These are phyloP conservation scores for Suhomyces yuchorum DNA, from an alignment of 1,139 yeast species.

Conservation along the genomic window DNA sequence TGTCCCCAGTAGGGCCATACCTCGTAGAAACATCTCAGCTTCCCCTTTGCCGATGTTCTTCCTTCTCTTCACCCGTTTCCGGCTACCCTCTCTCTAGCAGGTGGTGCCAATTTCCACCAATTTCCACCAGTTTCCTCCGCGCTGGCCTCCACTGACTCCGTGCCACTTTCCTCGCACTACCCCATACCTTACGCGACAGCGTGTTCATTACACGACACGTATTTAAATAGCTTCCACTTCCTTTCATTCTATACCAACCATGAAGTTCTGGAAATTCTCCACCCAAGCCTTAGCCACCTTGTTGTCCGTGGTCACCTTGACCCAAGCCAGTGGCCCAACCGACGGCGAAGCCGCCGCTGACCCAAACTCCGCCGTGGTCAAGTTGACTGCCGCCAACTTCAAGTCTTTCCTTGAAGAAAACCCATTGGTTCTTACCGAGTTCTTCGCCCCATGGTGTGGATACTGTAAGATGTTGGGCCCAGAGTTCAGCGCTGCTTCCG, in stretches of 20 bases:
- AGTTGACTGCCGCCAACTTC: constrained; percentile 64
- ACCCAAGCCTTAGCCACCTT: constrained; percentile 41
- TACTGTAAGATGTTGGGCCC: constrained; percentile 96
- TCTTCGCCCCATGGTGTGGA: constrained; percentile 99
- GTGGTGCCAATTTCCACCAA: too few species aligned
- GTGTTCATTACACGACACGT: constrained; percentile 15
- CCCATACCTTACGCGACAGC: constrained; percentile 13
- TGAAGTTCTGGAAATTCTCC: constrained; percentile 48
- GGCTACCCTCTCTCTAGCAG: too few species aligned
- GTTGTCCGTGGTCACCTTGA: constrained; percentile 38
- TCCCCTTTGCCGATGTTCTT: too few species aligned
- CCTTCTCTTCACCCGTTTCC: too few species aligned
- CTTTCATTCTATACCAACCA: constrained; percentile 16
- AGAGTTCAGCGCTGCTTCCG: constrained; percentile 85
- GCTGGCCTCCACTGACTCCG: too few species aligned
- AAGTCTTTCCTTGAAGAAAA: constrained; percentile 66
- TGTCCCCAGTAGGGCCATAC: too few species aligned
- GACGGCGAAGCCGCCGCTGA: constrained; percentile 71
- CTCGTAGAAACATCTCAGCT: too few species aligned
- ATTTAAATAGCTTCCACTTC: not conserved
- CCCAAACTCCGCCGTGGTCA: constrained; percentile 85
- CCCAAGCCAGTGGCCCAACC: constrained; percentile 42
- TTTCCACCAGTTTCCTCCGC: too few species aligned
- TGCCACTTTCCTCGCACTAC: not conserved
- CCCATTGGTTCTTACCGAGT: constrained; percentile 87